Conservation (phyloP, 257 asterid species). For the Haberlea rhodopensis region DNA sequence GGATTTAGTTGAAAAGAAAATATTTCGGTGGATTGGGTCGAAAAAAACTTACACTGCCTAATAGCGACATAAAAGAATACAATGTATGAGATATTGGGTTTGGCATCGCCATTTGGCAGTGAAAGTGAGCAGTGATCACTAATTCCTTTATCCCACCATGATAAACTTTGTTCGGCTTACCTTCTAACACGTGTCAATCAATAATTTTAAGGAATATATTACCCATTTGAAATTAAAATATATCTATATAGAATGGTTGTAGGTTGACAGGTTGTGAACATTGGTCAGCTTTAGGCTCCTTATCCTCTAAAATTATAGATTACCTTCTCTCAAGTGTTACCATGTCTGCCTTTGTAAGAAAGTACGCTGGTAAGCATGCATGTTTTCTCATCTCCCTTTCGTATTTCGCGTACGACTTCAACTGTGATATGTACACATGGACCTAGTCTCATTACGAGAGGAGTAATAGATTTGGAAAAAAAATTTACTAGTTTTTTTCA, state of each 20-base stretch:
- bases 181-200: constrained; percentile 52
- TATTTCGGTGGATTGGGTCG: no score
- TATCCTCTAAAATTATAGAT: background rate
- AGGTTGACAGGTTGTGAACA: constrained; percentile 19
- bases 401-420: background rate
- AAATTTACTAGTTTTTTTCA: no score
- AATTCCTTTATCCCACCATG: constrained; percentile 49
- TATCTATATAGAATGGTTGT: constrained; percentile 28
- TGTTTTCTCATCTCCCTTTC: background rate
- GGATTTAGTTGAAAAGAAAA: no score
- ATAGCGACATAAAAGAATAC: constrained; percentile 45
- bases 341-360: constrained; percentile 90
- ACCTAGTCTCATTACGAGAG: no score
- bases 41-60: constrained; percentile 53
- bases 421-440: background rate
- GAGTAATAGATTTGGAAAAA: no score
- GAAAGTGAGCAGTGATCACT: constrained; percentile 52
- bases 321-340: constrained; percentile 25
- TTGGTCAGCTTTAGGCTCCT: constrained; percentile 9
- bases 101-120: constrained; percentile 32
- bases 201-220: constrained; percentile 30
- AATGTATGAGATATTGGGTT: no score
- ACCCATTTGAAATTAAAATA: constrained; percentile 18
- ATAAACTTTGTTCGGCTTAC: constrained; percentile 64
- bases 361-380: constrained; percentile 56